A percentile compares a stretch with the other conserved stretches of the same genome.
These are phyloP conservation scores for Fraxinus cuspidata DNA, from an alignment of 257 asterid species.

Conservation along the genomic window DNA sequence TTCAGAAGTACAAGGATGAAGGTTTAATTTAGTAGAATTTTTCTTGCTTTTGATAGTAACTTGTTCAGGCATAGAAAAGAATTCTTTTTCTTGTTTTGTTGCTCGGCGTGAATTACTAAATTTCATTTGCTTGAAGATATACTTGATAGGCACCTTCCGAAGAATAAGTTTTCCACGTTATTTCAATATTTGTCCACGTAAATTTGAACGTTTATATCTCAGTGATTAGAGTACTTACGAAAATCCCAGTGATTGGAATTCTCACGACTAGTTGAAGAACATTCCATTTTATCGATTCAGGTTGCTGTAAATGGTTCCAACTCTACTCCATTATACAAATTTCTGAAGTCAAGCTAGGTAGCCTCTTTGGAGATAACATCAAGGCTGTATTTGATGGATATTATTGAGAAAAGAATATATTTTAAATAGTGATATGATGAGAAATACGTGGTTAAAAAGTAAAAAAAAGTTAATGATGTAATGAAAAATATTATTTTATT, in stretches of 20 bases:
- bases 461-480: too few relatives aligned
- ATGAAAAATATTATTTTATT: too few relatives aligned
- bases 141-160: neutral
- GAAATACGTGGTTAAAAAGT: too few relatives aligned
- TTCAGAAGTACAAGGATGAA: slow-evolving; percentile 76
- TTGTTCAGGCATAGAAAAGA: neutral
- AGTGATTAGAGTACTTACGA: neutral
- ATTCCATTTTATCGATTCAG: slow-evolving; percentile 29
- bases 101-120: neutral
- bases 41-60: neutral
- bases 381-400: too few relatives aligned
- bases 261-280: neutral
- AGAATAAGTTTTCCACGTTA: neutral
- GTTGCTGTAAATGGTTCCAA: slow-evolving; percentile 75
- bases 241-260: neutral
- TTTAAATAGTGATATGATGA: too few relatives aligned
- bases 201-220: neutral
- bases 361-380: slow-evolving; percentile 71
- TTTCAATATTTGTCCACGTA: neutral
- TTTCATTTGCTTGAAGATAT: neutral
- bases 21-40: slow-evolving; percentile 34
- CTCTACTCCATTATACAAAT: slow-evolving; percentile 76
- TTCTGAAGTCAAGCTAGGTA: slow-evolving; percentile 73
- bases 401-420: too few relatives aligned
- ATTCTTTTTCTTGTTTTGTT: neutral